Percentiles rank a stretch among this genome's conserved stretches.
Evolutionary conservation across 108 stramenopile species (phyloP).

Genomic region (Nitzschia sp.): DNA sequence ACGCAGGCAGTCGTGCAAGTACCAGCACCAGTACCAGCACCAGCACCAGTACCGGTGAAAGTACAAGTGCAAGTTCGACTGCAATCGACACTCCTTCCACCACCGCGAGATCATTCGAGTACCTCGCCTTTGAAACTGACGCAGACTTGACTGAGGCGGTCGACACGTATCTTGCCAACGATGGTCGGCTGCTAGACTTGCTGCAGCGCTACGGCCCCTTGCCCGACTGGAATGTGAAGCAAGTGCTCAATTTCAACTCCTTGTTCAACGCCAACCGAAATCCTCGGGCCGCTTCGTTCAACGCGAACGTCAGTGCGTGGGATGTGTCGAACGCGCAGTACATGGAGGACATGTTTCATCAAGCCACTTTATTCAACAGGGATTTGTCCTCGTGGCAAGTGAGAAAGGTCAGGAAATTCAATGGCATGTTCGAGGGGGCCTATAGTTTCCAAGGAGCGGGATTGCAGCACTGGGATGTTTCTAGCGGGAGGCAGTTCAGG

Average conservation of each 20-base stretch:
- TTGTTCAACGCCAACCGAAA: background rate
- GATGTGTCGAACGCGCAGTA: background rate
- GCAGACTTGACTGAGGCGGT: background rate
- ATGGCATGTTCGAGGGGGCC: slow-evolving; percentile 39
- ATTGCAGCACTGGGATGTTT: slow-evolving; percentile 34
- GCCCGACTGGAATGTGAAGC: background rate
- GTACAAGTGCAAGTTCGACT: no score
- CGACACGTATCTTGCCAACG: background rate
- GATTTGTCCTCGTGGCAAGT: slow-evolving; percentile 38
- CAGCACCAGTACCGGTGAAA: no score
- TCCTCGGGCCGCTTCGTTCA: slow-evolving; percentile 26
- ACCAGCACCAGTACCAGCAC: no score
- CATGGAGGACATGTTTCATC: slow-evolving; percentile 21
- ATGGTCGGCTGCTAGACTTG: background rate
- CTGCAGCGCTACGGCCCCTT: slow-evolving; percentile 3
- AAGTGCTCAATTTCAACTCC: background rate
- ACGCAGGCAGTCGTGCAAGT: no score
- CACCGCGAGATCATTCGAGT: background rate
- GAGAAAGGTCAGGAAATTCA: slow-evolving; percentile 17
- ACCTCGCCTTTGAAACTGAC: background rate
- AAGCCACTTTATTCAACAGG: slow-evolving; percentile 40
- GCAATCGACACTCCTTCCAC: background rate
- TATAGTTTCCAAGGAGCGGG: slow-evolving; percentile 17
- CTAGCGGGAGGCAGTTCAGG: background rate
- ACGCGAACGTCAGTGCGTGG: slow-evolving; percentile 6